phyloP scores from a whole-genome alignment of 192 early-diverging fungal genomes.

The Coemansia sp. region DNA sequence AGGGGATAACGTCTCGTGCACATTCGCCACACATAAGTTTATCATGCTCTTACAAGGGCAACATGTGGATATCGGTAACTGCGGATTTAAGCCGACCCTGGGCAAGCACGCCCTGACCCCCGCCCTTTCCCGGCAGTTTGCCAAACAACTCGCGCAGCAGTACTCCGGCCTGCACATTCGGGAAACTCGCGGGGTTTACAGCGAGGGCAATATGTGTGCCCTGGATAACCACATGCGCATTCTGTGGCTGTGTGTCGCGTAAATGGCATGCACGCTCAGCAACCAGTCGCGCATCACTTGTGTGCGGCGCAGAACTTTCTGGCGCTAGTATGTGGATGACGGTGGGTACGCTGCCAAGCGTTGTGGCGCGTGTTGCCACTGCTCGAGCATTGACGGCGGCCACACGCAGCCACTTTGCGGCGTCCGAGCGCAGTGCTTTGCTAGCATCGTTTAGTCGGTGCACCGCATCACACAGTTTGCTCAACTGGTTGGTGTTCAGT shows the following conservation, averaged over 20 bases:
- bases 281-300: slow-evolving; percentile 22
- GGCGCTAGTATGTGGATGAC: slow-evolving; percentile 25
- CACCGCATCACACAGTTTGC: slow-evolving; percentile 60
- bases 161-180: slow-evolving; percentile 75
- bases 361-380: slow-evolving; percentile 28
- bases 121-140: slow-evolving; percentile 57
- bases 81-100: slow-evolving; percentile 29
- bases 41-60: background rate
- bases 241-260: slow-evolving; percentile 24
- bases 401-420: slow-evolving; percentile 28
- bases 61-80: slow-evolving; percentile 19
- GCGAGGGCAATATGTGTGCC: slow-evolving; percentile 76
- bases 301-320: background rate
- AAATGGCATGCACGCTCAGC: slow-evolving; percentile 29
- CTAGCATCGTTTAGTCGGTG: slow-evolving; percentile 17
- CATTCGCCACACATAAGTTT: background rate
- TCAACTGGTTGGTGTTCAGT: slow-evolving; percentile 60
- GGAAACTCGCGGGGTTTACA: slow-evolving; percentile 67
- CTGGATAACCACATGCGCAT: slow-evolving; percentile 63
- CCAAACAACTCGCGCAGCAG: slow-evolving; percentile 69
- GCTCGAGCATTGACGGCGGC: slow-evolving; percentile 26
- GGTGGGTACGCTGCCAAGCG: slow-evolving; percentile 21
- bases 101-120: slow-evolving; percentile 37
- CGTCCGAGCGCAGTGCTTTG: slow-evolving; percentile 15
- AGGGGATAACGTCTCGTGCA: background rate